Evolutionary conservation across 208 protist genomes (phyloP).

Genomic region (Leptomonas pyrrhocoris): DNA sequence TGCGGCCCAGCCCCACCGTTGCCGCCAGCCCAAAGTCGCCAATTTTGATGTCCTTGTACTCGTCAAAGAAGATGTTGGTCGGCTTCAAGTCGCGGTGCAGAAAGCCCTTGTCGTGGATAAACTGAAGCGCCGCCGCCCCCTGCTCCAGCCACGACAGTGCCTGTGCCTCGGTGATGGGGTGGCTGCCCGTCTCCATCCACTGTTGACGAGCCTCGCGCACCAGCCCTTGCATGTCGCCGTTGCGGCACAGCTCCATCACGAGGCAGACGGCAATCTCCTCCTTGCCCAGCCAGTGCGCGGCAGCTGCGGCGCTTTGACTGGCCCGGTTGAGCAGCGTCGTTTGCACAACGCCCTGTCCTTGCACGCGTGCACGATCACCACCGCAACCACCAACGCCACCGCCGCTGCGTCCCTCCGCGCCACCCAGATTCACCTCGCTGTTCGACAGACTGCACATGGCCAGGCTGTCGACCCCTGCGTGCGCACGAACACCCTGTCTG

Average conservation of each 20-base stretch:
- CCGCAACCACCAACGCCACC: no score
- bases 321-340: conserved; percentile 19
- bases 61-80: conserved; percentile 91
- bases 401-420: background rate
- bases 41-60: conserved; percentile 71
- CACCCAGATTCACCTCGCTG: conserved; percentile 22
- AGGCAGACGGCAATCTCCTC: conserved; percentile 80
- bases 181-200: conserved; percentile 74
- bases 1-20: conserved; percentile 57
- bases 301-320: background rate
- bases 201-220: conserved; percentile 62
- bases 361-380: no score
- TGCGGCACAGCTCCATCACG: conserved; percentile 87
- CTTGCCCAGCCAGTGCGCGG: conserved; percentile 29
- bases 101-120: conserved; percentile 85
- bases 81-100: conserved; percentile 91
- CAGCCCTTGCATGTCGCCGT: conserved; percentile 70
- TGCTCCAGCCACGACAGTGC: conserved; percentile 84
- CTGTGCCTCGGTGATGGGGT: conserved; percentile 63
- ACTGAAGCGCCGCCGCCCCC: conserved; percentile 70
- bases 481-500: background rate
- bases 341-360: background rate
- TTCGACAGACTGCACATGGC: conserved; percentile 31
- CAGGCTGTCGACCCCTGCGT: conserved; percentile 11
- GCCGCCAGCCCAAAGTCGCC: conserved; percentile 91